Conservation (phyloP, 495 filamentous ascomycete genomes). For the Viridothelium virens region DNA sequence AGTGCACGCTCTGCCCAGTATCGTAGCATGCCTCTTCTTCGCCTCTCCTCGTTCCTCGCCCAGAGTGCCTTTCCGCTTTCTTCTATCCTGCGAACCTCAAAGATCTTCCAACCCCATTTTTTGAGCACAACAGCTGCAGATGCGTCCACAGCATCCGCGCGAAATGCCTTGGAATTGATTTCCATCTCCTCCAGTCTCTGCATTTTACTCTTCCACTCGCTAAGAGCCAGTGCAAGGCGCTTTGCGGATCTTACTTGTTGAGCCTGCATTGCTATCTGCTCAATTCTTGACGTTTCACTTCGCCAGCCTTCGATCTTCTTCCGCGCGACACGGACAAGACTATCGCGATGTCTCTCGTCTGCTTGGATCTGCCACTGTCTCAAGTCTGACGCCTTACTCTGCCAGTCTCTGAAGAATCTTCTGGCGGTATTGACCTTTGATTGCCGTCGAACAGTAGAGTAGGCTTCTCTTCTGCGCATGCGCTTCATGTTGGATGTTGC, state of each 20-base stretch:
- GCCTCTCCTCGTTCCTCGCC: conserved; percentile 30
- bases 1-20: conserved; percentile 32
- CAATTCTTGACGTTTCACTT: conserved; percentile 17
- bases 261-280: not conserved
- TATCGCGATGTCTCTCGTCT: conserved; percentile 35
- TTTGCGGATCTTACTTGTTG: not conserved
- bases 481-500: conserved; percentile 45
- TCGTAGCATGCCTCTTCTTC: conserved; percentile 33
- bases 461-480: conserved; percentile 50
- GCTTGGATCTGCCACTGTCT: conserved; percentile 40
- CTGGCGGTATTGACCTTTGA: conserved; percentile 52
- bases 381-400: conserved; percentile 36
- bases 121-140: conserved; percentile 40
- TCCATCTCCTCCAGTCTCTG: conserved; percentile 22
- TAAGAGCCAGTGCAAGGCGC: not conserved
- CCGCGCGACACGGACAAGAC: not conserved
- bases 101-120: conserved; percentile 41
- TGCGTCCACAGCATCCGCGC: not conserved
- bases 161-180: conserved; percentile 17
- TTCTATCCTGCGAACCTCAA: conserved; percentile 42
- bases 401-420: conserved; percentile 42
- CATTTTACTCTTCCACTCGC: not conserved
- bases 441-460: conserved; percentile 49
- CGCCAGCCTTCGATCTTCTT: conserved; percentile 15
- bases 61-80: conserved; percentile 32